Base-by-base conservation (phyloP, 164 flowering plant species). In the Chimonanthus salicifolius region DNA sequence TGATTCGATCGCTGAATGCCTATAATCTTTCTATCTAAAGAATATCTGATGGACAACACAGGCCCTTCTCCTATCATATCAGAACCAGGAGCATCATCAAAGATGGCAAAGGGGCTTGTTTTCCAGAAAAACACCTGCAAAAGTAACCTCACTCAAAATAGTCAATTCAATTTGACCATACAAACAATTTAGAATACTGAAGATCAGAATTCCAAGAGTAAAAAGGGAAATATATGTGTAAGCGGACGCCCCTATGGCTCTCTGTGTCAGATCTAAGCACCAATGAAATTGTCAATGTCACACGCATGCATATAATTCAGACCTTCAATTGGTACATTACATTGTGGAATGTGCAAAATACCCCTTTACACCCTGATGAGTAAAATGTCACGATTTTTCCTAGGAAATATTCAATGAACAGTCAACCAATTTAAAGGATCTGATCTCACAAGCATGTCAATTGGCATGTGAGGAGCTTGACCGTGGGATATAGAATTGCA, bases 11-110 rank as follows among this genome's bases (percentile, higher is more conserved):
- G 81, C 73, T 90, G 97, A 64, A 93, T 78, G 68, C 91, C 98
- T 67, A 93, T 82, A 72, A 90, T 68, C 83, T 90, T 92, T 60
- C 76, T 76, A 85, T 92, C 98, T 62, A 93, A 82, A 63, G 98
- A 93, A 85, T 83, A 91, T 13, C 94, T 83, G 74, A 93, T 79
- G 62, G 91, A 87, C 75, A 91, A 69, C 7, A 90, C 81, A 7
- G 91, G 88, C 68, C 99, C 99, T 79, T 90, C 94, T 63, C 84
- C 81, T 70, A 93, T 83, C 72, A 89, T 67, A 84, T 90, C 97
- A 77, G 79, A 76, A n/a, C 80, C 75, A 58, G 94, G 93, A 70
- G 84, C 78, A 76, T 74, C 77, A 77, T 74, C 80, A 72, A n/a
- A 49, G 63, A 90, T 86, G 71, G 74, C 70, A 77, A 81, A 84